Evolutionary conservation across 2,329 filamentous ascomycete species (phyloP).

Genomic region (Aschersonia sp.): DNA sequence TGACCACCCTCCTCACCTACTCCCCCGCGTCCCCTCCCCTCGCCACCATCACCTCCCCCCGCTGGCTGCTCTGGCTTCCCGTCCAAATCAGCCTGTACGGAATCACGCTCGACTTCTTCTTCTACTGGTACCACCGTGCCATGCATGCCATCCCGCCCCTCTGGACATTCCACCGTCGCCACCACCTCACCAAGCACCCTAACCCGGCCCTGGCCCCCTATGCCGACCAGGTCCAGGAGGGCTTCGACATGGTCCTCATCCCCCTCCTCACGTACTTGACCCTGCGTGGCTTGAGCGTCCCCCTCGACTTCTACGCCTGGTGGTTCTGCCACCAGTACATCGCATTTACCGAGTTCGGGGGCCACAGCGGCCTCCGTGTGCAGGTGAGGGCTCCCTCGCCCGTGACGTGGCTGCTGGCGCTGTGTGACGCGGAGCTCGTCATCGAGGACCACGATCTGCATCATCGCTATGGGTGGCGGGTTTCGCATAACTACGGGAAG

Average conservation of each 20-base stretch:
- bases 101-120: slow-evolving; percentile 3
- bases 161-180: slow-evolving; percentile 25
- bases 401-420: slow-evolving; percentile 17
- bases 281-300: slow-evolving; percentile 19
- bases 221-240: slow-evolving; percentile 25
- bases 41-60: slow-evolving; percentile 7
- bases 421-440: slow-evolving; percentile 18
- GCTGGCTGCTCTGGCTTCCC: slow-evolving; percentile 11
- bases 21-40: slow-evolving; percentile 8
- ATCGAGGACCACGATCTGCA: slow-evolving; percentile 29
- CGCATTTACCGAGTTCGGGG: slow-evolving; percentile 22
- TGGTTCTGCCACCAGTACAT: slow-evolving; percentile 30
- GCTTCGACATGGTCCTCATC: slow-evolving; percentile 26
- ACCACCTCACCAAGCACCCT: slow-evolving; percentile 20
- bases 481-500: slow-evolving; percentile 22
- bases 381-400: slow-evolving; percentile 18
- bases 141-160: slow-evolving; percentile 23
- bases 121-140: slow-evolving; percentile 10
- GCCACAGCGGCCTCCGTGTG: slow-evolving; percentile 24
- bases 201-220: slow-evolving; percentile 18
- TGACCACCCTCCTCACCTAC: slow-evolving; percentile 12
- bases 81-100: slow-evolving; percentile 10
- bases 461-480: slow-evolving; percentile 22
- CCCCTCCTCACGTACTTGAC: slow-evolving; percentile 22
- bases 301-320: slow-evolving; percentile 31